Conservation (phyloP, 1,284 basidiomycete species). For the Tylopilus sp. region DNA sequence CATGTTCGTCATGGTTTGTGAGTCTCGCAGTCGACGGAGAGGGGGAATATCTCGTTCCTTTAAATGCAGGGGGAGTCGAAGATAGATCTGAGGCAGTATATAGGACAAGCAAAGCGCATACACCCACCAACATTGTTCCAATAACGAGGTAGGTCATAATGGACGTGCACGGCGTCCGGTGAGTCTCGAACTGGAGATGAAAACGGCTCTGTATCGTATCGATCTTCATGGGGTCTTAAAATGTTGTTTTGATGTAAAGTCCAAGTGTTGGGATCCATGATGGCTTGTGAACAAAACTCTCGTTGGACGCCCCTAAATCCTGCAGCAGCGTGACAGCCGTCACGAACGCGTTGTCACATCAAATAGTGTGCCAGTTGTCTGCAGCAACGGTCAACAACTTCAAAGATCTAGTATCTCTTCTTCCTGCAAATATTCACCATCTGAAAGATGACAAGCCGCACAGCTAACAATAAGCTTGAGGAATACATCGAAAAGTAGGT, state of each 20-base stretch:
- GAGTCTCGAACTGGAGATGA: conserved; percentile 10
- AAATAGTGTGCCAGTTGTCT: not conserved
- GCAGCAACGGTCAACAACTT: not conserved
- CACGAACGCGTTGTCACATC: conserved; percentile 29
- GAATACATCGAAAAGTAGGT: conserved; percentile 66
- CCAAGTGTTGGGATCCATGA: conserved; percentile 17
- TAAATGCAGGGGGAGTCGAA: conserved; percentile 37
- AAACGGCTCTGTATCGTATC: not conserved
- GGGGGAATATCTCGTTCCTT: conserved; percentile 3
- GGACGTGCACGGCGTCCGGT: conserved; percentile 2
- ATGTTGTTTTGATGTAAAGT: not conserved
- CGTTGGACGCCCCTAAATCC: not conserved
- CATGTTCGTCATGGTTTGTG: not conserved
- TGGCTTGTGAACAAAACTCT: conserved; percentile 8
- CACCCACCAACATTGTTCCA: conserved; percentile 43
- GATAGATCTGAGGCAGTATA: conserved; percentile 32
- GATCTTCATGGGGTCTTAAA: not conserved
- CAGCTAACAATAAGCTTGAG: conserved; percentile 47
- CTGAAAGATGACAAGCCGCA: conserved; percentile 29
- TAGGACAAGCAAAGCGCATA: conserved; percentile 37
- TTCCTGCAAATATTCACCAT: conserved; percentile 12
- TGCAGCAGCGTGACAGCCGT: conserved; percentile 16
- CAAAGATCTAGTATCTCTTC: not conserved
- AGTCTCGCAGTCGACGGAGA: conserved; percentile 7
- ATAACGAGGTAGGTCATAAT: conserved; percentile 7